These are phyloP conservation scores for Neonothopanus nambi DNA, from an alignment of 1,284 basidiomycete genomes.

Conservation along the genomic window DNA sequence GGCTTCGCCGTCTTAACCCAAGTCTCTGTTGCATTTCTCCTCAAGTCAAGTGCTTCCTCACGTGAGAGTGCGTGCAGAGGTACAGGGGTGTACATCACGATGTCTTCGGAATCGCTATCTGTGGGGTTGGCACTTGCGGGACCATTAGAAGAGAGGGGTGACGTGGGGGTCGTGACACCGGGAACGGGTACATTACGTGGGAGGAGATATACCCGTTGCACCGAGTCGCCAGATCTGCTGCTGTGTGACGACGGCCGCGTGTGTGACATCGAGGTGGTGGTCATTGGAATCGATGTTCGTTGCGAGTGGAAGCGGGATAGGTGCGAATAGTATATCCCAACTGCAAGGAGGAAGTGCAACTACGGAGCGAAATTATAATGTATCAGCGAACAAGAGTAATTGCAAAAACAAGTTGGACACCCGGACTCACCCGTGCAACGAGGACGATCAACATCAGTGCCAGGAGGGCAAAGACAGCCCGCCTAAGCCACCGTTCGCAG, in stretches of 20 bases:
- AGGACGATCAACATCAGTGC: constrained; percentile 59
- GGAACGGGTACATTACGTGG: constrained; percentile 30
- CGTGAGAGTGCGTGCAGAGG: constrained; percentile 54
- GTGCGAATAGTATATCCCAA: constrained; percentile 63
- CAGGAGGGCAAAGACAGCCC: constrained; percentile 52
- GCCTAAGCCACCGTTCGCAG: constrained; percentile 75
- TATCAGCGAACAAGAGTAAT: neutral
- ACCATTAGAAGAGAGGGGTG: constrained; percentile 16
- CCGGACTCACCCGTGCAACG: constrained; percentile 57
- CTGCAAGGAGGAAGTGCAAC: constrained; percentile 72
- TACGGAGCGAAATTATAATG: constrained; percentile 28
- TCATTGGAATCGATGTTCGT: constrained; percentile 12
- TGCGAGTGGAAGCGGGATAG: constrained; percentile 41
- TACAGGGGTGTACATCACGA: constrained; percentile 70
- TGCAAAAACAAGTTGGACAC: neutral
- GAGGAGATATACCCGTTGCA: constrained; percentile 52
- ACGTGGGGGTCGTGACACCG: constrained; percentile 17
- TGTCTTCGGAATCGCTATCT: constrained; percentile 26
- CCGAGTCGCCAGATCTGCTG: constrained; percentile 27
- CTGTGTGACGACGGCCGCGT: constrained; percentile 24
- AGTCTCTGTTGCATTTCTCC: constrained; percentile 62
- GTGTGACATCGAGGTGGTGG: constrained; percentile 16
- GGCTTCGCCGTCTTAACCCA: constrained; percentile 47
- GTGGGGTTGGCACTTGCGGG: constrained; percentile 7
- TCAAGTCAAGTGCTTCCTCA: constrained; percentile 37